Evolutionary conservation across 805 yeast genomes (phyloP).

Genomic region (Candida morakotiae): DNA sequence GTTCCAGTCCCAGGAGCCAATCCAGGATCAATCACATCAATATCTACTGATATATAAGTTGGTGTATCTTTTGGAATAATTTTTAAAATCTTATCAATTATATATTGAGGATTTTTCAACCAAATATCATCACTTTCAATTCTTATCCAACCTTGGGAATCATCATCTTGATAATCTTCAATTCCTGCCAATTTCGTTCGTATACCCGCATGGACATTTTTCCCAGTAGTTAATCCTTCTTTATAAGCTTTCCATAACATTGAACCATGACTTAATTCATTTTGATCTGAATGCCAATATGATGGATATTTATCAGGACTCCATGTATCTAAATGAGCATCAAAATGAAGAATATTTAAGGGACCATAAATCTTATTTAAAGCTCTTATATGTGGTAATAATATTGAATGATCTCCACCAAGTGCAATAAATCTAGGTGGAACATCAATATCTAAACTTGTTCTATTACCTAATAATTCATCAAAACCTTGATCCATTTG

Average conservation of each 20-base stretch:
- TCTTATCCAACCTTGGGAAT: constrained; percentile 62
- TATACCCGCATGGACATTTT: constrained; percentile 72
- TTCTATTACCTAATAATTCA: constrained; percentile 43
- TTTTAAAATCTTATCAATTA: constrained; percentile 47
- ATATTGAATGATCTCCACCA: constrained; percentile 82
- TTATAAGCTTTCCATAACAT: constrained; percentile 79
- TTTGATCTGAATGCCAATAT: constrained; percentile 53
- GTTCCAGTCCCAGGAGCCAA: constrained; percentile 59
- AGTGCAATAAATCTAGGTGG: constrained; percentile 66
- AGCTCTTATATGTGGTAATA: constrained; percentile 69
- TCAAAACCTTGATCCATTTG: constrained; percentile 54
- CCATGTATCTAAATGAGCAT: constrained; percentile 85
- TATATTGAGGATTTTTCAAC: constrained; percentile 57
- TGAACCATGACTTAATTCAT: constrained; percentile 75
- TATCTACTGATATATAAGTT: constrained; percentile 75
- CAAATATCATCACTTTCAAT: constrained; percentile 73
- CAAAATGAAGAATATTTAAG: constrained; percentile 73
- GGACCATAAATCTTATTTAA: constrained; percentile 59
- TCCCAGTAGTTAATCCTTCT: constrained; percentile 58
- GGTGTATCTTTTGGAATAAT: constrained; percentile 62
- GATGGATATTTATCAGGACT: constrained; percentile 66
- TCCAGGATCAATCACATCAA: constrained; percentile 59
- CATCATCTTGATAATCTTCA: constrained; percentile 65
- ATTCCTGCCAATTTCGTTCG: constrained; percentile 68
- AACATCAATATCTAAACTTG: constrained; percentile 15